Percentiles rank a stretch among this genome's conserved stretches.
phyloP scores from a whole-genome alignment of 768 basidiomycete genomes.

The Psilocybe azurescens region DNA sequence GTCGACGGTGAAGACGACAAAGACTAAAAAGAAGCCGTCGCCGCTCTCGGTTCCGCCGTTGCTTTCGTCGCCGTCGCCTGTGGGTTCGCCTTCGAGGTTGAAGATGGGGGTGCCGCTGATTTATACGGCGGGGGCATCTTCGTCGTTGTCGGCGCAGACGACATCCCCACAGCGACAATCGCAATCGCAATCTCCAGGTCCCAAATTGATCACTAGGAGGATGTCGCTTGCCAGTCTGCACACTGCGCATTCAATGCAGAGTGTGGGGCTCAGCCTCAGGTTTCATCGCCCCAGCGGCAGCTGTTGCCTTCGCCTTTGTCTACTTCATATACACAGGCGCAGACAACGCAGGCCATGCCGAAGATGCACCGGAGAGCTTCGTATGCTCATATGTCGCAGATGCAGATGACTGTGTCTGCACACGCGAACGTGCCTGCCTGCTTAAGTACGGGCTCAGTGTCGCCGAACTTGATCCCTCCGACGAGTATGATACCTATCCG shows the following conservation, averaged over 20 bases:
- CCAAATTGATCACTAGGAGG: slow-evolving; percentile 14
- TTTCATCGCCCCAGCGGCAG: slow-evolving; percentile 9
- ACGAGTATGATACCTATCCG: not conserved
- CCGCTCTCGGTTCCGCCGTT: slow-evolving; percentile 32
- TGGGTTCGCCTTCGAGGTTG: slow-evolving; percentile 3
- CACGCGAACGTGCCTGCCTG: not conserved
- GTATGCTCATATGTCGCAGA: slow-evolving; percentile 16
- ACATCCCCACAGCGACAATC: not conserved
- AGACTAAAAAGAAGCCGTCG: slow-evolving; percentile 33
- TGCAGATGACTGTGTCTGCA: slow-evolving; percentile 1
- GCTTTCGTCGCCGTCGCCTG: slow-evolving; percentile 21
- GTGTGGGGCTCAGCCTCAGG: slow-evolving; percentile 8
- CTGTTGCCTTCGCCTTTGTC: slow-evolving; percentile 20
- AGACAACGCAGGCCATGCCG: not conserved
- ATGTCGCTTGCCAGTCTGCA: slow-evolving; percentile 24
- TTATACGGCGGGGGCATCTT: not conserved
- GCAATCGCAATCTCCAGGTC: not conserved
- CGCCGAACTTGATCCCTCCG: slow-evolving; percentile 10
- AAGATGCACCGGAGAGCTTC: slow-evolving; percentile 11
- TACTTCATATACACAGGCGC: slow-evolving; percentile 6
- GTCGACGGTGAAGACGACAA: slow-evolving; percentile 15
- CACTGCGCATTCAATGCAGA: slow-evolving; percentile 1
- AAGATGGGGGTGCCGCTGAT: not conserved
- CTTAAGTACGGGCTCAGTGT: not conserved
- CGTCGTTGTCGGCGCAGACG: no score